Evolutionary conservation across 1,284 basidiomycete species (phyloP).

Genomic region (Mycosarcoma mackinlayi): DNA sequence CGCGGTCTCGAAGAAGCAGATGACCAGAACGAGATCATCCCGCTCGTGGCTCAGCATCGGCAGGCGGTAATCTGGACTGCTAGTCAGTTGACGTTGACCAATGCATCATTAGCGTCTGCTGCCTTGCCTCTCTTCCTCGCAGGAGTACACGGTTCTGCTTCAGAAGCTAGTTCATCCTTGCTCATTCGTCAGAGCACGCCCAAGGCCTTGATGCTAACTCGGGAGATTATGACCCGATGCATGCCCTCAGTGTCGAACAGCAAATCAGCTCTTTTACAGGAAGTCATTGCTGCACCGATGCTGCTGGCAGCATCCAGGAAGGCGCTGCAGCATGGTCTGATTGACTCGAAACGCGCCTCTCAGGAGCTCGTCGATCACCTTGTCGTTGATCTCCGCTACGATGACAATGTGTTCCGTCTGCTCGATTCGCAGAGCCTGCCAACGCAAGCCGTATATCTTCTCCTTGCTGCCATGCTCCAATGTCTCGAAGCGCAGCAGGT

Average conservation of each 20-base stretch:
- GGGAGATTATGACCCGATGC: slow-evolving; percentile 12
- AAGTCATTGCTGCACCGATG: slow-evolving; percentile 11
- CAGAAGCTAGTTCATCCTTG: slow-evolving; percentile 18
- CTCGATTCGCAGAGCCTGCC: slow-evolving; percentile 9
- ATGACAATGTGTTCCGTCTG: slow-evolving; percentile 26
- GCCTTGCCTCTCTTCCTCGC: slow-evolving; percentile 19
- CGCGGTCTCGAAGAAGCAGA: slow-evolving; percentile 16
- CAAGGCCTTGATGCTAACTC: slow-evolving; percentile 13
- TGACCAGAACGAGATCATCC: background rate
- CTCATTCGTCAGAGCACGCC: slow-evolving; percentile 28
- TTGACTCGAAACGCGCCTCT: slow-evolving; percentile 10
- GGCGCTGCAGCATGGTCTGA: slow-evolving; percentile 7
- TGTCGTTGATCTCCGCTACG: slow-evolving; percentile 38
- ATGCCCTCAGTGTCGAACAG: slow-evolving; percentile 4
- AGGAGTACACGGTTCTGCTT: slow-evolving; percentile 4
- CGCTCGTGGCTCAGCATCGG: background rate
- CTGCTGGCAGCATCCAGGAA: slow-evolving; percentile 3
- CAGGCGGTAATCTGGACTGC: slow-evolving; percentile 23
- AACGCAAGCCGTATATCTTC: slow-evolving; percentile 14
- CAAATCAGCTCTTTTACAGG: slow-evolving; percentile 14
- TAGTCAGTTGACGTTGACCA: slow-evolving; percentile 24
- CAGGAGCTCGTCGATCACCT: slow-evolving; percentile 21
- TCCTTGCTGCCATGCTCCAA: slow-evolving; percentile 26
- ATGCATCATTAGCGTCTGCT: slow-evolving; percentile 28
- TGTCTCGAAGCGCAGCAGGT: slow-evolving; percentile 13